Base-by-base conservation (phyloP, 176 grass and related monocot genomes). In the Oryza australiensis region DNA sequence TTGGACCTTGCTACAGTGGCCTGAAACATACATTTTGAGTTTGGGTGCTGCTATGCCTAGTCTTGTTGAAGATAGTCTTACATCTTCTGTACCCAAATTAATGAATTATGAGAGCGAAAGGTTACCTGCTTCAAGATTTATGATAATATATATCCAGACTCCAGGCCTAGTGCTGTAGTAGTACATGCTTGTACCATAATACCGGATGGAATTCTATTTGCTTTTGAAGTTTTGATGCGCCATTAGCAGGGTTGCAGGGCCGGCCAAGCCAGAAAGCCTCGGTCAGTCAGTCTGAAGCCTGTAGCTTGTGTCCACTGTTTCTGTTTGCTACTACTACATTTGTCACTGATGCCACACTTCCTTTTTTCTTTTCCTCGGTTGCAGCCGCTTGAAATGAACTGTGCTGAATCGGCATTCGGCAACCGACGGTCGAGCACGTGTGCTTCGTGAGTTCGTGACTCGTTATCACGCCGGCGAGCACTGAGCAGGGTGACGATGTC, bases 401-500 rank as follows among this genome's bases (percentile, higher is more conserved):
- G 49, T 35, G 20, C 49, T 59, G 73, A 30, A 74, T 4, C 42
- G 37, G 24, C 41, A 48, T 3, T 4, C 42, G 37, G 24, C 41
- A 48, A 7, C 8, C 42, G 8, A 55, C 24, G 26, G 41, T 5
- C 38, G 35, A 11, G 20, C 27, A n/a, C 14, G 15, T 18, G 23
- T 22, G 1, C 64, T 53, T 46, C 11, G 3, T 57, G 81, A 38
- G 3, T n/a, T n/a, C n/a, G n/a, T n/a, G n/a, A n/a, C n/a, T n/a
- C n/a, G n/a, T 40, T 16, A 80, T 74, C 69, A 74, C 45, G 43
- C 24, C 3, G 77, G 43, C 33, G 69, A 86, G 55, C 23, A 62
- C 76, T 24, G 69, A 45, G 70, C 77, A 80, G 26, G 11, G 73
- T 53, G 48, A 74, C 43, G 62, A 68, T 68, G 70, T 24, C 16